These are phyloP conservation scores for Fusarium sp. DNA, from an alignment of 2,329 filamentous ascomycete species.

Conservation along the genomic window DNA sequence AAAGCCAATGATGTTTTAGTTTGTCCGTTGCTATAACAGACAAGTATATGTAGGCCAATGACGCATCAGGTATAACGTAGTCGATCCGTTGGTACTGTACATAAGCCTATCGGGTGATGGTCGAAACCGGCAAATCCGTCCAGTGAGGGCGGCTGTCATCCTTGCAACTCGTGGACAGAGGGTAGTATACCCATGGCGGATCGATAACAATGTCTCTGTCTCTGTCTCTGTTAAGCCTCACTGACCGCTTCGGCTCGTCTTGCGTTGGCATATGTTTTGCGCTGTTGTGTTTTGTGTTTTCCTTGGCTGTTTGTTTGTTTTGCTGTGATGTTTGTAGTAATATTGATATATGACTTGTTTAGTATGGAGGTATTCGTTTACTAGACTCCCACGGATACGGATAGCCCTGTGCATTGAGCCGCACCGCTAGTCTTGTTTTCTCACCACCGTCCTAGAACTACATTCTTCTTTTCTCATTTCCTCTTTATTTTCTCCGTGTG, in stretches of 20 bases:
- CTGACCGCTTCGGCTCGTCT: slow-evolving; percentile 32
- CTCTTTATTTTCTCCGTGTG: slow-evolving; percentile 15
- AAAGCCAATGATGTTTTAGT: too few relatives aligned
- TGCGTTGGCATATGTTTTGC: slow-evolving; percentile 7
- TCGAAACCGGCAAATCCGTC: slow-evolving; percentile 19
- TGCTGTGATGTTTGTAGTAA: too few relatives aligned
- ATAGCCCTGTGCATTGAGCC: background rate
- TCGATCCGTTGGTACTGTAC: slow-evolving; percentile 5
- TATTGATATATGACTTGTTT: too few relatives aligned
- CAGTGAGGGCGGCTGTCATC: slow-evolving; percentile 12
- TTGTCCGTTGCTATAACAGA: too few relatives aligned
- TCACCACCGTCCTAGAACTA: background rate
- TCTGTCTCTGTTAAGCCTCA: slow-evolving; percentile 29
- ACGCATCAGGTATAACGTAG: background rate
- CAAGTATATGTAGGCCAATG: too few relatives aligned
- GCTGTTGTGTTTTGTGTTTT: slow-evolving; percentile 13
- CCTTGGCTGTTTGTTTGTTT: slow-evolving; percentile 6
- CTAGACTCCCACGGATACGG: too few relatives aligned
- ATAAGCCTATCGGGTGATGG: slow-evolving; percentile 25
- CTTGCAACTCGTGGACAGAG: slow-evolving; percentile 23
- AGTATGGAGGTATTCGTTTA: background rate
- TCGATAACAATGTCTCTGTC: slow-evolving; percentile 33
- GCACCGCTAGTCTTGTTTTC: slow-evolving; percentile 13
- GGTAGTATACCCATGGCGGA: slow-evolving; percentile 7
- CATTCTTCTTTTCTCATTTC: slow-evolving; percentile 5